Base-by-base conservation (phyloP, 1,139 yeast species). In the Saccharomycopsis hybrid region DNA sequence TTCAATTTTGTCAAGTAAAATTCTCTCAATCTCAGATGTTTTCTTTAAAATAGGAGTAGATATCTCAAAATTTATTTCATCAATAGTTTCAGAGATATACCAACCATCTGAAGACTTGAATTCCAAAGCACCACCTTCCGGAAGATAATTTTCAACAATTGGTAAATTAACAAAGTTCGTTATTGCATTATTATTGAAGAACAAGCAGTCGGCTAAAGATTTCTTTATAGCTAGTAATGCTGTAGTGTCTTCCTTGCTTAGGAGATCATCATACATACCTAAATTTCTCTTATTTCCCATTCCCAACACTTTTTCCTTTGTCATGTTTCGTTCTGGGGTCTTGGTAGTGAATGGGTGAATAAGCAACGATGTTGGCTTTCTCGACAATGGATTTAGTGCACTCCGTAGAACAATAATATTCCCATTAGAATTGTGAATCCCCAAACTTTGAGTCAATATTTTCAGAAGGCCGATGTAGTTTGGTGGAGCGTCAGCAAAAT, bases 41-140 rank as follows among this genome's bases (percentile, higher is more conserved):
- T 38, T 41, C 29, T 80, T 64, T 18, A 82, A 63, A 2, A 78
- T 56, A 8, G 80, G 83, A 1, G 73, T 73, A 1, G 85, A 82
- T 40, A 80, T 51, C 32, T 66, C 63, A 25, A 67, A 57, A 49
- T 62, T 63, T 31, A 65, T 62, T 1, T 62, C 59, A 0, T 64
- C 62, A 4, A 57, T 47, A 24, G 58, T 53, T 33, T 63, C 63
- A 3, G 74, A 68, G 47, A 67, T 60, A 9, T 73, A 59, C 82
- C 85, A 80, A 2, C 68, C 61, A 31, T 71, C 75, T 32, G 72
- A 70, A 49, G 67, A 66, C 55, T 76, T 77, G 56, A 83, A 72
- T 48, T 72, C 78, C 13, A 86, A 54, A 4, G 80, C 57, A 0
- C 85, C 94, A 5, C 95, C 95, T 42, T 70, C 57, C 0, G 85